phyloP scores from a whole-genome alignment of 2,329 filamentous ascomycete species.

The Anisogramma anomala region DNA sequence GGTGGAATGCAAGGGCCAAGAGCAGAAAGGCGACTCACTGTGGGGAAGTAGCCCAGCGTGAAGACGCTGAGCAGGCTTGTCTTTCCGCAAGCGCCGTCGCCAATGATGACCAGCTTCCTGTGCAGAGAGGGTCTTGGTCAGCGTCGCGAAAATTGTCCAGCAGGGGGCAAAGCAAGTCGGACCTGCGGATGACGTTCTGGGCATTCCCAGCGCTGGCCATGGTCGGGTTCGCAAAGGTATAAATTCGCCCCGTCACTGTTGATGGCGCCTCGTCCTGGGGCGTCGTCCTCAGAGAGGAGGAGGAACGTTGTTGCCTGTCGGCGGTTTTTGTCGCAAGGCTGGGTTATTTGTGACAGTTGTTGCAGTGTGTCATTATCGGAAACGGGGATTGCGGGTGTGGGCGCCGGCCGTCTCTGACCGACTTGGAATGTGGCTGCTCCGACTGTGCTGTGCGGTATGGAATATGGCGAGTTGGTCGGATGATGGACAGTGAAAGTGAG shows the following conservation, averaged over 20 bases:
- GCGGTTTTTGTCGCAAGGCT: neutral
- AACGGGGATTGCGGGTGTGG: neutral
- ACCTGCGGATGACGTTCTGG: slow-evolving; percentile 30
- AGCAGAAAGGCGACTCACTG: slow-evolving; percentile 48
- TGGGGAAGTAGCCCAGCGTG: slow-evolving; percentile 94
- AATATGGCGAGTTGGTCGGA: neutral
- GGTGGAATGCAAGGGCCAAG: slow-evolving; percentile 5
- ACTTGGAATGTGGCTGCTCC: neutral
- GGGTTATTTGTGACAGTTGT: slow-evolving; percentile 6
- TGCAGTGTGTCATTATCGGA: slow-evolving; percentile 5
- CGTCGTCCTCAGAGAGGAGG: neutral
- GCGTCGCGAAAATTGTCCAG: neutral
- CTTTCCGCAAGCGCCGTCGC: slow-evolving; percentile 95
- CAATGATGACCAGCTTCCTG: slow-evolving; percentile 94
- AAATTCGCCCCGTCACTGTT: neutral
- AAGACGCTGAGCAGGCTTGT: slow-evolving; percentile 96
- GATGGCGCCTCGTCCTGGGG: neutral
- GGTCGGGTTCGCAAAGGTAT: slow-evolving; percentile 11
- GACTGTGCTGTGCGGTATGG: neutral
- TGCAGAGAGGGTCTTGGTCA: slow-evolving; percentile 6
- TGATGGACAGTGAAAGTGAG: neutral
- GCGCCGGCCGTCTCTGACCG: slow-evolving; percentile 4
- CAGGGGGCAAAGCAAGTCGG: neutral
- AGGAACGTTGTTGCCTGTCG: neutral
- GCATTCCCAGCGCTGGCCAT: slow-evolving; percentile 25